A percentile compares a stretch with the other conserved stretches of the same genome.
phyloP scores from a whole-genome alignment of 1,284 basidiomycete species.

The Mycena sp. region DNA sequence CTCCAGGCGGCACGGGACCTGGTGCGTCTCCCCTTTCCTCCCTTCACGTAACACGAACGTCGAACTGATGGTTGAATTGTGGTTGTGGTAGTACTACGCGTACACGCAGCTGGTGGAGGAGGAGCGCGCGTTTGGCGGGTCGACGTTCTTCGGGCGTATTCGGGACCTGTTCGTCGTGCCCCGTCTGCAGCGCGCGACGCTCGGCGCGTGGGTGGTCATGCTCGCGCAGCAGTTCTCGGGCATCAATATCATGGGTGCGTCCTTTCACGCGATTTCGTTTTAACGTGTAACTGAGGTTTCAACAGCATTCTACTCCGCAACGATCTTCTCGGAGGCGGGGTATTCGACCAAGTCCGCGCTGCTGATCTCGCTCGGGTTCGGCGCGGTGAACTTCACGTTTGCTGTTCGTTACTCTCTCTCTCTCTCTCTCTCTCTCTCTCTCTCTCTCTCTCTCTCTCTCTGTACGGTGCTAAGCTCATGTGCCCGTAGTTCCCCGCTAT shows the following conservation, averaged over 20 bases:
- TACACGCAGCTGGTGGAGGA: conserved; percentile 68
- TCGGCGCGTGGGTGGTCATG: conserved; percentile 74
- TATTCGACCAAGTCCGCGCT: conserved; percentile 48
- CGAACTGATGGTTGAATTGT: background rate
- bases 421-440: too few relatives aligned
- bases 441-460: too few relatives aligned
- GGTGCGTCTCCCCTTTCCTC: background rate
- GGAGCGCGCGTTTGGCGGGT: conserved; percentile 55
- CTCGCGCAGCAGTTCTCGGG: conserved; percentile 71
- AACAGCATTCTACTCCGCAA: conserved; percentile 21
- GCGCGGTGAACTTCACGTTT: conserved; percentile 55
- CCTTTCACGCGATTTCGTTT: background rate
- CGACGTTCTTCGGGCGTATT: conserved; percentile 59
- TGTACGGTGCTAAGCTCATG: too few relatives aligned
- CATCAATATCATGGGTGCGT: conserved; percentile 29
- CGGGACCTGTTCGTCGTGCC: conserved; percentile 72
- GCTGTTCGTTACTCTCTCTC: too few relatives aligned
- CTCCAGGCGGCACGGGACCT: conserved; percentile 71
- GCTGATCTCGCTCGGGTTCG: conserved; percentile 64
- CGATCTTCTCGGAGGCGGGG: conserved; percentile 59
- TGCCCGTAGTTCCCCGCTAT: conserved; percentile 22
- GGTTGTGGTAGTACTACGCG: conserved; percentile 53
- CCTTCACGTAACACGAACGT: too few relatives aligned
- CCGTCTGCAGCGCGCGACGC: conserved; percentile 73
- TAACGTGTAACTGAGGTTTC: background rate